Evolutionary conservation across 352 stramenopile genomes (phyloP).

Genomic region (Pythium dissotocum): DNA sequence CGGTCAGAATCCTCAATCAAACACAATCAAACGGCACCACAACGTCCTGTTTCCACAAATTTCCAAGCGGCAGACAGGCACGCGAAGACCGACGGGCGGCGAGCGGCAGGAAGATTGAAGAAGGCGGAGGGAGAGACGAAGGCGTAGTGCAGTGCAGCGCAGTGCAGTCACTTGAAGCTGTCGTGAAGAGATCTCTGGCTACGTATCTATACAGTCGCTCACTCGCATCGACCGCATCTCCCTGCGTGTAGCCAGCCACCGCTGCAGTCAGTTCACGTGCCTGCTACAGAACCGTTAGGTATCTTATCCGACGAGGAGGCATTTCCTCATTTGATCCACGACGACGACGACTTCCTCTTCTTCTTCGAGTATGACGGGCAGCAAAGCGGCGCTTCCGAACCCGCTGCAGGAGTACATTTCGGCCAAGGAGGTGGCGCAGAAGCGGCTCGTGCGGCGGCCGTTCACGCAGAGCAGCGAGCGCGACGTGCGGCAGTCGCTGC

Average conservation of each 20-base stretch:
- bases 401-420: slow-evolving; percentile 59
- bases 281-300: background rate
- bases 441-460: slow-evolving; percentile 33
- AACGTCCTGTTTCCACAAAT: background rate
- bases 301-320: background rate
- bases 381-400: slow-evolving; percentile 32
- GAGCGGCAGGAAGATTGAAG: background rate
- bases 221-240: background rate
- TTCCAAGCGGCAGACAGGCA: slow-evolving; percentile 10
- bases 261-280: background rate
- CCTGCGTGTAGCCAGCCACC: background rate
- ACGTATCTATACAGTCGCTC: slow-evolving; percentile 2
- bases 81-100: background rate
- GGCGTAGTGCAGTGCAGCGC: background rate
- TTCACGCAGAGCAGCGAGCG: background rate
- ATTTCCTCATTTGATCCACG: background rate
- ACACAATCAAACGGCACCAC: background rate
- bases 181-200: slow-evolving; percentile 1
- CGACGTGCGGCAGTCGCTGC: slow-evolving; percentile 28
- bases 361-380: slow-evolving; percentile 32
- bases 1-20: background rate
- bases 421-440: slow-evolving; percentile 67
- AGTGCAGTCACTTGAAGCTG: slow-evolving; percentile 29
- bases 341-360: background rate
- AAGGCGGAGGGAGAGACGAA: slow-evolving; percentile 3